Conservation (phyloP, 106 monocot species). For the Allium fistulosum region DNA sequence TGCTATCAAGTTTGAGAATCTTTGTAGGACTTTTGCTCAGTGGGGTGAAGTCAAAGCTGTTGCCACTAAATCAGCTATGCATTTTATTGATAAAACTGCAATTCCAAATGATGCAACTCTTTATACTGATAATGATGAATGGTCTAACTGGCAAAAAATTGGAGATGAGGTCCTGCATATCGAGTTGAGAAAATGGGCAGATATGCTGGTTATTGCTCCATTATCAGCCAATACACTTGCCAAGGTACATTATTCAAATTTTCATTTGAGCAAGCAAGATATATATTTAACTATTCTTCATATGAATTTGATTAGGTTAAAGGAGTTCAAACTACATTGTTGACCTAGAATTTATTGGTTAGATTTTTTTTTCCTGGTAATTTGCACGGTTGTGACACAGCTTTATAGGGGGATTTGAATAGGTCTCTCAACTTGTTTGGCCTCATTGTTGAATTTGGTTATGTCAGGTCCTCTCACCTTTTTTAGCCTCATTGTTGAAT, state of each 20-base stretch:
- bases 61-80: constrained; percentile 65
- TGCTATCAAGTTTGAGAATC: constrained; percentile 76
- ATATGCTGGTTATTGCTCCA: constrained; percentile 80
- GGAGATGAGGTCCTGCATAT: constrained; percentile 88
- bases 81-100: constrained; percentile 56
- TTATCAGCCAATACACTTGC: constrained; percentile 90
- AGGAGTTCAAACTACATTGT: background rate
- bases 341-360: no score
- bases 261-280: background rate
- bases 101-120: constrained; percentile 57
- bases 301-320: background rate
- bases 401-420: no score
- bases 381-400: no score
- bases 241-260: constrained; percentile 39
- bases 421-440: no score
- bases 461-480: no score
- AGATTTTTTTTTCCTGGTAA: no score
- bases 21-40: constrained; percentile 63
- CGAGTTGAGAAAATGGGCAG: constrained; percentile 90
- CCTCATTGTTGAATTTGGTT: no score
- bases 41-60: constrained; percentile 96
- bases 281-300: background rate
- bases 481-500: no score
- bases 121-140: constrained; percentile 93
- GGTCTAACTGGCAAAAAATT: constrained; percentile 84